Conservation (phyloP, 2,329 filamentous ascomycete genomes). For the Escovopsis weberi region DNA sequence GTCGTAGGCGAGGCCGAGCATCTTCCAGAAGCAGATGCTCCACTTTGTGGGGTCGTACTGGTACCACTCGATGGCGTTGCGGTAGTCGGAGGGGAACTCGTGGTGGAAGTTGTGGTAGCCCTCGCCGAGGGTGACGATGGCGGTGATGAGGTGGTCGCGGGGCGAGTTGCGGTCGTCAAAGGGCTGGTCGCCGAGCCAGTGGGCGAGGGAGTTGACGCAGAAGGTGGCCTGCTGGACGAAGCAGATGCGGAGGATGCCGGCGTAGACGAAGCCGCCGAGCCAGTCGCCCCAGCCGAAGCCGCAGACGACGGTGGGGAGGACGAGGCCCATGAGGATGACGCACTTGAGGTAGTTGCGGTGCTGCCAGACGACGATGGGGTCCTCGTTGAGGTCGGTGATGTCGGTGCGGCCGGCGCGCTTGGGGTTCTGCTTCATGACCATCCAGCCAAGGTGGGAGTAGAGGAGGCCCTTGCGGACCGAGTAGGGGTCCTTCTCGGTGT, state of each 20-base stretch:
- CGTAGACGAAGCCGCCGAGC: constrained; percentile 71
- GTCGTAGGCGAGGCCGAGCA: constrained; percentile 69
- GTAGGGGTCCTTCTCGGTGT: constrained; percentile 85
- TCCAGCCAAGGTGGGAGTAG: constrained; percentile 72
- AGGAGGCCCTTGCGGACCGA: constrained; percentile 77
- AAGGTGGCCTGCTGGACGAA: constrained; percentile 87
- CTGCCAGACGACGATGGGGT: constrained; percentile 74
- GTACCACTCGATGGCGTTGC: constrained; percentile 81
- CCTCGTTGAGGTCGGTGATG: constrained; percentile 77
- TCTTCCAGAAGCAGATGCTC: constrained; percentile 75
- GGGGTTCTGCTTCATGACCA: constrained; percentile 87
- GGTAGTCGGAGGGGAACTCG: constrained; percentile 87
- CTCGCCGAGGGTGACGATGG: constrained; percentile 71
- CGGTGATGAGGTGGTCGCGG: constrained; percentile 76
- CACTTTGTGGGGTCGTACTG: constrained; percentile 90
- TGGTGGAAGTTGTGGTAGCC: constrained; percentile 95
- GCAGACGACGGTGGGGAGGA: constrained; percentile 61
- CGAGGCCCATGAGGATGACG: constrained; percentile 60
- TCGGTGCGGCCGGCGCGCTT: constrained; percentile 80
- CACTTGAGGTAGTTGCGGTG: constrained; percentile 76
- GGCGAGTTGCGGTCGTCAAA: constrained; percentile 89
- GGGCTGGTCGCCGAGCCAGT: constrained; percentile 85
- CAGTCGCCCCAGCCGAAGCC: constrained; percentile 72
- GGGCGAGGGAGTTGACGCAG: constrained; percentile 81
- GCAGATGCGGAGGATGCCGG: constrained; percentile 73